phyloP scores from a whole-genome alignment of 768 basidiomycete genomes.

The Xanthoconium stramineum region DNA sequence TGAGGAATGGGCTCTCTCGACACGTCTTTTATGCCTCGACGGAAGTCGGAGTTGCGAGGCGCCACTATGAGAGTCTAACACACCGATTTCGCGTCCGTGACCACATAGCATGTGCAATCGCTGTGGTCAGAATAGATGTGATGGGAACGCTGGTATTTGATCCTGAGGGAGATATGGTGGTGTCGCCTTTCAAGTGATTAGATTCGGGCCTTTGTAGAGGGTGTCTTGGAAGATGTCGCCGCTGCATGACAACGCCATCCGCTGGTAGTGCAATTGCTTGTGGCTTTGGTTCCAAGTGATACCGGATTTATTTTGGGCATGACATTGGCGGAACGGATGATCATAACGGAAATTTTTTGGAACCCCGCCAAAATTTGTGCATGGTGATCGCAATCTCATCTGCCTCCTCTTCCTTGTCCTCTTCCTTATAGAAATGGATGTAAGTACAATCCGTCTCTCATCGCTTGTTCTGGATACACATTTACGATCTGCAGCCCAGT shows the following conservation, averaged over 20 bases:
- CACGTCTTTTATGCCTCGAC: constrained; percentile 10
- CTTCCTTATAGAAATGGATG: constrained; percentile 30
- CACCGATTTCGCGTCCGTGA: constrained; percentile 4
- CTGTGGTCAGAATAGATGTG: background rate
- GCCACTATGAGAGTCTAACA: background rate
- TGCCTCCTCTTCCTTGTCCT: constrained; percentile 28
- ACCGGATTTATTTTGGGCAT: too few relatives aligned
- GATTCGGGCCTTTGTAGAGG: too few relatives aligned
- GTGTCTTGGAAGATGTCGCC: too few relatives aligned
- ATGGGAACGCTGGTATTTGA: background rate
- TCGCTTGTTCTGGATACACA: background rate
- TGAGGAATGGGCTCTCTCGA: background rate
- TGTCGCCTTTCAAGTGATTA: background rate
- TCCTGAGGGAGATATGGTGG: background rate
- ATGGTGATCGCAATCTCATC: constrained; percentile 24
- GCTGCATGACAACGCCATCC: too few relatives aligned
- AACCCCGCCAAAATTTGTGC: constrained; percentile 59
- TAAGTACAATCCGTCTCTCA: constrained; percentile 14
- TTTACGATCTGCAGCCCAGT: constrained; percentile 44
- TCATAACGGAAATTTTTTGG: constrained; percentile 29
- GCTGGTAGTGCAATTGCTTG: too few relatives aligned
- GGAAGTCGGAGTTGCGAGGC: background rate
- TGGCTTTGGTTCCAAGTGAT: too few relatives aligned
- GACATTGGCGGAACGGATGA: too few relatives aligned
- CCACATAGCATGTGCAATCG: constrained; percentile 12